Conservation (phyloP, 345 rosid genomes). For the Rhizophora mangle region DNA sequence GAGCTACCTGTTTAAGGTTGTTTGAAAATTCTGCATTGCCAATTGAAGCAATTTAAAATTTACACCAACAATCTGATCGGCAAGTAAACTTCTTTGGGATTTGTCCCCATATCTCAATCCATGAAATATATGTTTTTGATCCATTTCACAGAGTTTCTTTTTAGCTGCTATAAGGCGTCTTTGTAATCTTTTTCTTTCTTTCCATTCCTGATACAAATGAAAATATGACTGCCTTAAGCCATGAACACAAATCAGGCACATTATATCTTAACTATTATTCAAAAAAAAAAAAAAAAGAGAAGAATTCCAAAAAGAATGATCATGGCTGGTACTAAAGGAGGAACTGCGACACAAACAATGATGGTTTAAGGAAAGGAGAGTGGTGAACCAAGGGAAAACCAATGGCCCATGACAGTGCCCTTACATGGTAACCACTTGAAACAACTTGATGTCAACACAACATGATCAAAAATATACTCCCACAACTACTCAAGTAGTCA, state of each 20-base stretch:
- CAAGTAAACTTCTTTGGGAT: conserved; percentile 58
- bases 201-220: conserved; percentile 71
- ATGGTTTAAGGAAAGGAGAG: background rate
- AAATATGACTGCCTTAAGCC: conserved; percentile 1
- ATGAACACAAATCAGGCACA: background rate
- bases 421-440: too few species aligned
- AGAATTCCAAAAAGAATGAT: background rate
- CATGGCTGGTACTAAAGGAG: too few species aligned
- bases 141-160: conserved; percentile 76
- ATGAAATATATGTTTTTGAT: conserved; percentile 81
- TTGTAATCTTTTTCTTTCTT: conserved; percentile 73
- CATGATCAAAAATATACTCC: too few species aligned
- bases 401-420: background rate
- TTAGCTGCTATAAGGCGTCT: conserved; percentile 76
- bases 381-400: background rate
- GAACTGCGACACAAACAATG: too few species aligned
- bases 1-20: conserved; percentile 53
- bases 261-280: background rate
- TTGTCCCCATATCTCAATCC: conserved; percentile 78
- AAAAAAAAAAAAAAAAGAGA: background rate
- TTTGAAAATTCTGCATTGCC: conserved; percentile 57
- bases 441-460: too few species aligned
- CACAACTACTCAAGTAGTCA: too few species aligned
- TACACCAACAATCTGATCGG: conserved; percentile 59
- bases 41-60: conserved; percentile 74